Percentiles rank a stretch among this genome's conserved stretches.
Conservation (phyloP, 148 eudicot genomes). For the Vaccinium darrowii region DNA sequence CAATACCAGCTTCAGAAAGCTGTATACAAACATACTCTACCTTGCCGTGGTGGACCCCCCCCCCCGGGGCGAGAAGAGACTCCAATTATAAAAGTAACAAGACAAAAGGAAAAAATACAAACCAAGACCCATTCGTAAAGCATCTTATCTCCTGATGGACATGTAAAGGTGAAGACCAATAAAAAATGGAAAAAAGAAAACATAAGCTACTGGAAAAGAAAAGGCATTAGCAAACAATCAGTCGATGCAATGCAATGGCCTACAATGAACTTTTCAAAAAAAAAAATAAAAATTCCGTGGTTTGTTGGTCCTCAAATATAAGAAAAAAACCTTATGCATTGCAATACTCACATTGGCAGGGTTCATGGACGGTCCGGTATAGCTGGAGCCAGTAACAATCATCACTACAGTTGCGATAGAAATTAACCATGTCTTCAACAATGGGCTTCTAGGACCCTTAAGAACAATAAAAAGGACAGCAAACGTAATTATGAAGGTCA, state of each 20-base stretch:
- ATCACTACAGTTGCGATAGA: slow-evolving; percentile 66
- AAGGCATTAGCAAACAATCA: not conserved
- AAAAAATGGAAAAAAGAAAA: not conserved
- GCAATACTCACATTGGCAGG: slow-evolving; percentile 77
- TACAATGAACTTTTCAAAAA: not conserved
- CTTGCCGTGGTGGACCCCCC: not conserved
- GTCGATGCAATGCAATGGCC: not conserved
- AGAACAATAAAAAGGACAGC: slow-evolving; percentile 55
- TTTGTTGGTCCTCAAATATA: not conserved
- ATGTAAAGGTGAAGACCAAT: not conserved
- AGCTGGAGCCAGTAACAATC: slow-evolving; percentile 63
- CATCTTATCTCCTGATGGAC: not conserved
- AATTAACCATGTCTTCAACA: slow-evolving; percentile 70
- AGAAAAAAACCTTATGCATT: not conserved
- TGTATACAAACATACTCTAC: not conserved
- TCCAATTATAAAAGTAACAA: not conserved
- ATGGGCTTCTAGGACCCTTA: slow-evolving; percentile 55
- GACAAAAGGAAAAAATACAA: not conserved
- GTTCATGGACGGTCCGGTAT: slow-evolving; percentile 92
- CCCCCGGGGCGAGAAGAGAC: not conserved
- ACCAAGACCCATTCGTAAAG: not conserved
- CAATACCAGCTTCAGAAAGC: not conserved
- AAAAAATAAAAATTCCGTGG: not conserved
- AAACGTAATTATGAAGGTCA: slow-evolving; percentile 73
- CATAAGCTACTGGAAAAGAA: not conserved